A percentile compares a stretch with the other conserved stretches of the same genome.
These are phyloP conservation scores for Hansfordia pulvinata DNA, from an alignment of 2,329 filamentous ascomycete species.

Conservation along the genomic window DNA sequence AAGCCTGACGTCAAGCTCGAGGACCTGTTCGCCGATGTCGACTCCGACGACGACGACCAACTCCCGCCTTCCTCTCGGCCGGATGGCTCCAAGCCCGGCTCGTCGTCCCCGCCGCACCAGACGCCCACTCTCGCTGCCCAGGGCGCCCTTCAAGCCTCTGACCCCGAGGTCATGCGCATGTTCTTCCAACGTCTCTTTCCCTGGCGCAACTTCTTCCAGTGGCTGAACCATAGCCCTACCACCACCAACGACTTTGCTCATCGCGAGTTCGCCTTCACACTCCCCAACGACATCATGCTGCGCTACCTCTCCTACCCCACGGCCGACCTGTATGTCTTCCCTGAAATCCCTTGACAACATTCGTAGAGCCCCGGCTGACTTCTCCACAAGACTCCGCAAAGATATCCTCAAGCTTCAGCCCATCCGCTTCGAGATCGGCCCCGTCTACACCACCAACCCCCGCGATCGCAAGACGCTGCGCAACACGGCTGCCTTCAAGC, in stretches of 20 bases:
- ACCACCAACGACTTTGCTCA: constrained; percentile 82
- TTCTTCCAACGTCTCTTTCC: constrained; percentile 96
- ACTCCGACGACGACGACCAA: constrained; percentile 51
- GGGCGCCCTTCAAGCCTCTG: constrained; percentile 50
- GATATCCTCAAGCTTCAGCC: constrained; percentile 82
- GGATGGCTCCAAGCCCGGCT: constrained; percentile 24
- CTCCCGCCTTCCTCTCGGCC: constrained; percentile 33
- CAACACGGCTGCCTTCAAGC: constrained; percentile 70
- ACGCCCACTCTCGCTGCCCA: too few relatives aligned
- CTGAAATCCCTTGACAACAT: neutral
- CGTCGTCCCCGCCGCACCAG: constrained; percentile 26
- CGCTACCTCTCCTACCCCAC: constrained; percentile 66
- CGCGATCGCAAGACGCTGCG: constrained; percentile 81
- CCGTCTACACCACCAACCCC: constrained; percentile 90
- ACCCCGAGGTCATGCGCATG: constrained; percentile 76
- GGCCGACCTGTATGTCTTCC: constrained; percentile 30
- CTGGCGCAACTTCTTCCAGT: constrained; percentile 89
- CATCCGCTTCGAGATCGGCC: constrained; percentile 93
- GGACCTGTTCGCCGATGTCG: constrained; percentile 43
- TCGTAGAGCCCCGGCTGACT: too few relatives aligned
- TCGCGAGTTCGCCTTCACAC: constrained; percentile 89
- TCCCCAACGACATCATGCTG: constrained; percentile 84
- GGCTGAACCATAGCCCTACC: constrained; percentile 86
- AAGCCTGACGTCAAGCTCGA: constrained; percentile 40
- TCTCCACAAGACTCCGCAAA: constrained; percentile 60